These are phyloP conservation scores for Hypomyces perniciosus DNA, from an alignment of 2,329 filamentous ascomycete species.

Conservation along the genomic window DNA sequence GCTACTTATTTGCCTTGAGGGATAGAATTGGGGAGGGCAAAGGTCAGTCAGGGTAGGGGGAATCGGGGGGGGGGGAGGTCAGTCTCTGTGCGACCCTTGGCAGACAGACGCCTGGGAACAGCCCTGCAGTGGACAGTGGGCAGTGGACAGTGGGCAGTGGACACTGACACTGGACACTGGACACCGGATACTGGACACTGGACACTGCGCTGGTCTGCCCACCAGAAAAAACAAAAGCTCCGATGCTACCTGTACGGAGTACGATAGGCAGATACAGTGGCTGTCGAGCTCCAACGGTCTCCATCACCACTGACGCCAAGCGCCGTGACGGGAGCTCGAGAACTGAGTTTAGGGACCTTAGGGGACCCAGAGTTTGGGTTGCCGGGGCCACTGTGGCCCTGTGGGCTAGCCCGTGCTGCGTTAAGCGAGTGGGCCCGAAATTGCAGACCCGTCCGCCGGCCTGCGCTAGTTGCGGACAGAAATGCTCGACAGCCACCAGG, in stretches of 20 bases:
- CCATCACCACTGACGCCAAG: slow-evolving; percentile 6
- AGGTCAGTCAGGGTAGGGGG: slow-evolving; percentile 12
- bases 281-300: not conserved
- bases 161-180: no score
- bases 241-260: no score
- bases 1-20: slow-evolving; percentile 37
- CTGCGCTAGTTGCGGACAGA: slow-evolving; percentile 14
- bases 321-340: slow-evolving; percentile 5
- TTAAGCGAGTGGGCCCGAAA: slow-evolving; percentile 23
- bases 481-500: slow-evolving; percentile 10
- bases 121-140: slow-evolving; percentile 2
- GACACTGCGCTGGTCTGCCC: no score
- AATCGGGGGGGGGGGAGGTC: slow-evolving; percentile 10
- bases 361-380: slow-evolving; percentile 11
- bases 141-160: no score
- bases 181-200: no score
- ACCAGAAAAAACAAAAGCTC: no score
- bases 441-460: slow-evolving; percentile 17
- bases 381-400: slow-evolving; percentile 7
- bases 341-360: not conserved
- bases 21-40: slow-evolving; percentile 10
- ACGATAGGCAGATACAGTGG: no score
- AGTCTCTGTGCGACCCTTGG: slow-evolving; percentile 6
- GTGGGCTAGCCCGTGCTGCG: slow-evolving; percentile 14
- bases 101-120: slow-evolving; percentile 1